Conservation (phyloP, 805 yeast species). For the Myxozyma sirexii region DNA sequence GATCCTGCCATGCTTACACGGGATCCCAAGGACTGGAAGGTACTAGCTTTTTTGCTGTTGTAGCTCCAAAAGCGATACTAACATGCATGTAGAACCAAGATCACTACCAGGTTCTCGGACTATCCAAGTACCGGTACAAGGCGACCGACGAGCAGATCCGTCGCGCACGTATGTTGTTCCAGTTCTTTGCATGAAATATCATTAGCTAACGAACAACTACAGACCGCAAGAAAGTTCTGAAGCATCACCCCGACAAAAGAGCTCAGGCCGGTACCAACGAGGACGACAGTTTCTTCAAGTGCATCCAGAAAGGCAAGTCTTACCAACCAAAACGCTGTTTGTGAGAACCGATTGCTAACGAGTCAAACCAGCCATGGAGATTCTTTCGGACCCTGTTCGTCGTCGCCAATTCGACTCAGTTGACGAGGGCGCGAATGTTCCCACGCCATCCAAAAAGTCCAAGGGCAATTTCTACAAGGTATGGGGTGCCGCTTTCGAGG, state of each 20-base stretch:
- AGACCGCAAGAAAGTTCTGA: slow-evolving; percentile 85
- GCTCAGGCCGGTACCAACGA: slow-evolving; percentile 80
- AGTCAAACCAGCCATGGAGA: slow-evolving; percentile 81
- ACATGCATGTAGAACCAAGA: slow-evolving; percentile 58
- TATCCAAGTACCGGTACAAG: slow-evolving; percentile 83
- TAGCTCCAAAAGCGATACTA: background rate
- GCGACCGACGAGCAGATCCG: slow-evolving; percentile 93
- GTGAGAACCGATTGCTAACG: no score
- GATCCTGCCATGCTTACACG: slow-evolving; percentile 78
- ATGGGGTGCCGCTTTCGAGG: slow-evolving; percentile 88
- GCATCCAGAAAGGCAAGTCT: slow-evolving; percentile 73
- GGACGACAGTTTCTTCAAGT: slow-evolving; percentile 95
- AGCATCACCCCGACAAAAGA: slow-evolving; percentile 98
- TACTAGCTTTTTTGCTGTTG: background rate
- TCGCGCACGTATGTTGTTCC: slow-evolving; percentile 65
- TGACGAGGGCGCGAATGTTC: slow-evolving; percentile 82
- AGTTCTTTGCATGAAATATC: background rate
- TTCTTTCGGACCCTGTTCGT: slow-evolving; percentile 79
- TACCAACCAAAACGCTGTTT: no score
- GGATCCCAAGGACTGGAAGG: slow-evolving; percentile 98
- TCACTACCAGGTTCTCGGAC: slow-evolving; percentile 93
- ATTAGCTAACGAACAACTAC: background rate
- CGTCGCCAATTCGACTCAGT: slow-evolving; percentile 96
- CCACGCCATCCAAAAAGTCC: slow-evolving; percentile 68
- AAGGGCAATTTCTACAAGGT: slow-evolving; percentile 84